A percentile compares a stretch with the other conserved stretches of the same genome.
These are phyloP conservation scores for Paspalum notatum DNA, from an alignment of 176 grass and related monocot species.

Conservation along the genomic window DNA sequence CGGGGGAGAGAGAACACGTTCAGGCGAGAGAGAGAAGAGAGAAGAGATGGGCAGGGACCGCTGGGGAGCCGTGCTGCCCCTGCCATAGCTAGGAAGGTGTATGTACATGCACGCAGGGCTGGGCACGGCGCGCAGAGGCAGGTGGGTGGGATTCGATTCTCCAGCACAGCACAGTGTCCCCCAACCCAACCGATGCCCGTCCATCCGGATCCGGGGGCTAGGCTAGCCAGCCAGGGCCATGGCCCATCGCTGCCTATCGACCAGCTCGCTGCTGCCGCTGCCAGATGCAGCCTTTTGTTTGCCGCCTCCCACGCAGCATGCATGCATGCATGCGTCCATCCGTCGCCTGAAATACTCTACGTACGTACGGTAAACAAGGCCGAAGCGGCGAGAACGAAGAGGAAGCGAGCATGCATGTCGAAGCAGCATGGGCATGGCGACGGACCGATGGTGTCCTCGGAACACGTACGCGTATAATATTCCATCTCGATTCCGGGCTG, in stretches of 20 bases:
- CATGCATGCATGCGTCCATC: constrained; percentile 42
- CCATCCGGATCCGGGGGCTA: no score
- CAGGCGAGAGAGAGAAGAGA: no score
- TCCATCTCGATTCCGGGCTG: constrained; percentile 8
- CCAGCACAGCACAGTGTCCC: constrained; percentile 11
- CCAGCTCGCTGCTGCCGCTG: constrained; percentile 21
- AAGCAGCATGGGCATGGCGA: no score
- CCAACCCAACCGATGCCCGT: constrained; percentile 29
- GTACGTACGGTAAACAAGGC: no score
- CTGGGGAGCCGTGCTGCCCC: neutral
- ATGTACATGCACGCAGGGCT: neutral
- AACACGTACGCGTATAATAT: no score
- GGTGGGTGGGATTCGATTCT: constrained; percentile 64
- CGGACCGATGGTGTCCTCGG: no score
- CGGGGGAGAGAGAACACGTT: no score
- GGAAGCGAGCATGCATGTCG: no score
- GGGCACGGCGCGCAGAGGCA: constrained; percentile 20
- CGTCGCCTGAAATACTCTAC: neutral
- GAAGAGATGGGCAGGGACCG: neutral
- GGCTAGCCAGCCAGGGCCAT: no score
- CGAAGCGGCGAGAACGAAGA: no score
- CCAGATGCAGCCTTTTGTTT: constrained; percentile 1
- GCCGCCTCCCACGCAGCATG: constrained; percentile 46
- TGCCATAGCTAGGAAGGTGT: neutral
- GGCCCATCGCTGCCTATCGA: neutral